phyloP scores from a whole-genome alignment of 139 green algal species.

The Gonium pectorale region DNA sequence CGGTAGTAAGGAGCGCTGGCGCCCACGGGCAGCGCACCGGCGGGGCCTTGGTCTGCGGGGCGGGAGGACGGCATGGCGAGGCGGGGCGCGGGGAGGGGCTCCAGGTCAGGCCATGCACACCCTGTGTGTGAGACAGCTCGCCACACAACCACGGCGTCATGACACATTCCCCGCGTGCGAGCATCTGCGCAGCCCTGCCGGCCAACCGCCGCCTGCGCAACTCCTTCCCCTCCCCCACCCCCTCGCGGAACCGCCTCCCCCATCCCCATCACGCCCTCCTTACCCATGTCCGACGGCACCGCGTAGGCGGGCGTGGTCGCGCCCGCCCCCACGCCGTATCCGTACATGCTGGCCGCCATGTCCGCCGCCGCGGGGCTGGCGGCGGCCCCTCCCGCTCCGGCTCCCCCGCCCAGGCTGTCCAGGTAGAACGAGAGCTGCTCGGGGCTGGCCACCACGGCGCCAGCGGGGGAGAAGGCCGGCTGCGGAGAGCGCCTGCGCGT shows the following conservation, averaged over 20 bases:
- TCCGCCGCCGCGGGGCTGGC: slow-evolving; percentile 1
- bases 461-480: slow-evolving; percentile 13
- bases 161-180: too few species aligned
- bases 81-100: too few species aligned
- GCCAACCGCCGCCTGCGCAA: too few species aligned
- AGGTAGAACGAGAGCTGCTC: slow-evolving; percentile 58
- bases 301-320: background rate
- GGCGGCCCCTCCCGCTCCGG: background rate
- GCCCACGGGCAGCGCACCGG: slow-evolving; percentile 18
- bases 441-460: slow-evolving; percentile 50
- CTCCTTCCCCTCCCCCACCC: too few species aligned
- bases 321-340: background rate
- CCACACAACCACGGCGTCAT: too few species aligned
- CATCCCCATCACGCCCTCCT: background rate
- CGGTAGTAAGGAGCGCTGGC: slow-evolving; percentile 34
- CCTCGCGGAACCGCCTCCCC: too few species aligned
- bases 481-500: slow-evolving; percentile 22
- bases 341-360: background rate
- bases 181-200: too few species aligned
- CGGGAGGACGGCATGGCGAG: too few species aligned
- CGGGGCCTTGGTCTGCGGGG: slow-evolving; percentile 25
- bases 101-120: too few species aligned
- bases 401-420: slow-evolving; percentile 17
- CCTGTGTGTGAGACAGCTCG: too few species aligned
- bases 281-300: background rate